phyloP scores from a whole-genome alignment of 129 eudicot genomes.

The Pseudognaphalium luteoalbum region DNA sequence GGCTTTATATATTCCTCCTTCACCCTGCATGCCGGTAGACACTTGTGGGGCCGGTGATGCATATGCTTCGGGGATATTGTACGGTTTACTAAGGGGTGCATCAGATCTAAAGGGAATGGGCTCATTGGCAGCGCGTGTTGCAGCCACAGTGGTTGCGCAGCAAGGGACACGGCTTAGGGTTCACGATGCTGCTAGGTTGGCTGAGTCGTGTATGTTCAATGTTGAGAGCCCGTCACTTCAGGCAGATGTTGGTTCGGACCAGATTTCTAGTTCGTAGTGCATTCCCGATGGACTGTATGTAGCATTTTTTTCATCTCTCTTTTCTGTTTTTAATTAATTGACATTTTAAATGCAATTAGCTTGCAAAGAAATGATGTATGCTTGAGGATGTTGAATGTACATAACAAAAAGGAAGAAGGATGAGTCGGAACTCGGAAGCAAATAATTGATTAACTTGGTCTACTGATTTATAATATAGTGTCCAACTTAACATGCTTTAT shows the following conservation, averaged over 20 bases:
- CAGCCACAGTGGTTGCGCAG: conserved; percentile 88
- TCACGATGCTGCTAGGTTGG: conserved; percentile 74
- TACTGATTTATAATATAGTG: neutral
- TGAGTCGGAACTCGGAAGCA: neutral
- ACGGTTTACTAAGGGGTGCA: conserved; percentile 69
- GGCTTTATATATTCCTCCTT: conserved; percentile 89
- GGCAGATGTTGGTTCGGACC: conserved; percentile 68
- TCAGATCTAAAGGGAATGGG: conserved; percentile 90
- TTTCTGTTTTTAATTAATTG: conserved; percentile 22
- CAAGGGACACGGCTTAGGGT: conserved; percentile 94
- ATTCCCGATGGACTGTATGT: conserved; percentile 19
- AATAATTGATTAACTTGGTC: neutral
- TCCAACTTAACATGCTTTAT: too few species aligned
- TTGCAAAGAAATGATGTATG: conserved; percentile 14
- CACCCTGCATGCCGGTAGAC: conserved; percentile 80
- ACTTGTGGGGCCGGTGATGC: conserved; percentile 99
- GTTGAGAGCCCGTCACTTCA: conserved; percentile 42
- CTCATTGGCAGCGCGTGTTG: conserved; percentile 78
- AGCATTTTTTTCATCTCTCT: neutral
- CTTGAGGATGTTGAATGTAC: conserved; percentile 25
- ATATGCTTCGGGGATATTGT: conserved; percentile 90
- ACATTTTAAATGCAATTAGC: conserved; percentile 22
- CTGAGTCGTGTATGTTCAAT: conserved; percentile 49
- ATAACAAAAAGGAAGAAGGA: conserved; percentile 10
- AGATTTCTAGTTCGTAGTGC: conserved; percentile 68